These are phyloP conservation scores for Diaporthe vexans DNA, from an alignment of 2,329 filamentous ascomycete species.

Conservation along the genomic window DNA sequence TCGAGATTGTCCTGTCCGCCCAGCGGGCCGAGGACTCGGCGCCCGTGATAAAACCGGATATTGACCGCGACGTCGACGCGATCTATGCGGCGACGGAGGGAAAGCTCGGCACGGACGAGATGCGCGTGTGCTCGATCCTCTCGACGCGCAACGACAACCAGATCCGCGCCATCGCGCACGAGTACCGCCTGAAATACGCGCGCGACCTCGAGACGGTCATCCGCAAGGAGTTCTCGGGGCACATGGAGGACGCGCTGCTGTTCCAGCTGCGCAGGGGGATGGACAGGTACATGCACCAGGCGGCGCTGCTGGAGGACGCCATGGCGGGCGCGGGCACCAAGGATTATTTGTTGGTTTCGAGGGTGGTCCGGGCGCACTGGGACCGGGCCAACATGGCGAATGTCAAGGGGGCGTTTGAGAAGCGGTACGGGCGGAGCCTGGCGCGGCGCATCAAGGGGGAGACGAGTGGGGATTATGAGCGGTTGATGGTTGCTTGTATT, in stretches of 20 bases:
- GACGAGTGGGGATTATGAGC: conserved; percentile 87
- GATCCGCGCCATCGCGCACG: conserved; percentile 82
- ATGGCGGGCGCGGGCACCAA: conserved; percentile 93
- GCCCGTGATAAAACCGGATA: conserved; percentile 78
- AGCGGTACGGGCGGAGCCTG: conserved; percentile 77
- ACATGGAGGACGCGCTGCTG: conserved; percentile 89
- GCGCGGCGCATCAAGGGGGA: conserved; percentile 81
- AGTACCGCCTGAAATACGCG: conserved; percentile 81
- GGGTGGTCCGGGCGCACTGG: conserved; percentile 90
- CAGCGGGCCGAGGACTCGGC: conserved; percentile 82
- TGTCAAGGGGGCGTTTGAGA: conserved; percentile 83
- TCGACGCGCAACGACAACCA: conserved; percentile 83
- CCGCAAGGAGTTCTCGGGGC: conserved; percentile 85
- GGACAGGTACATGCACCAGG: conserved; percentile 89
- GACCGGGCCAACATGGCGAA: conserved; percentile 80
- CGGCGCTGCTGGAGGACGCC: conserved; percentile 82
- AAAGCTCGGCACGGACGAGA: conserved; percentile 79
- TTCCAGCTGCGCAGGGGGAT: conserved; percentile 82
- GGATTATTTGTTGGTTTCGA: conserved; percentile 81
- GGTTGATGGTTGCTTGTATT: conserved; percentile 79
- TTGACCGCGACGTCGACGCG: conserved; percentile 82
- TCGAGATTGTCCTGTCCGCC: conserved; percentile 83
- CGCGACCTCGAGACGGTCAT: conserved; percentile 80
- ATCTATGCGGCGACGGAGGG: conserved; percentile 84
- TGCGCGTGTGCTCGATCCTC: conserved; percentile 84